phyloP scores from a whole-genome alignment of 2,329 filamentous ascomycete species.

The Fusarium sp. region DNA sequence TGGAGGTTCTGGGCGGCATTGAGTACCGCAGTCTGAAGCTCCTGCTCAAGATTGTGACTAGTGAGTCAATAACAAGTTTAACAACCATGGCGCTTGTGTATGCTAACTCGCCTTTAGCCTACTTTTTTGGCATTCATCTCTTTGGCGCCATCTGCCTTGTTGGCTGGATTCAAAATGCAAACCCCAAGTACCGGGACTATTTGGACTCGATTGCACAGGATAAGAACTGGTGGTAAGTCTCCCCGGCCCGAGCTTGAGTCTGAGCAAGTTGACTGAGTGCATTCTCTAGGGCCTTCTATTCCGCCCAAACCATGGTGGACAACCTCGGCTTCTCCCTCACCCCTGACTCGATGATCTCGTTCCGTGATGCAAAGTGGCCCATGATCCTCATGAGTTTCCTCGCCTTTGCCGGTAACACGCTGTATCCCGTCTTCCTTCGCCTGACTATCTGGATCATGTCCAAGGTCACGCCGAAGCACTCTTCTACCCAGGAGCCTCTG shows the following conservation, averaged over 20 bases:
- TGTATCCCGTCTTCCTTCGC: slow-evolving; percentile 69
- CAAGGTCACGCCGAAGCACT: slow-evolving; percentile 55
- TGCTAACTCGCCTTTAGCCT: too few species aligned
- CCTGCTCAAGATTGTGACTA: slow-evolving; percentile 57
- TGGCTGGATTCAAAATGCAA: slow-evolving; percentile 58
- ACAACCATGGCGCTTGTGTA: too few species aligned
- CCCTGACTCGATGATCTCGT: slow-evolving; percentile 64
- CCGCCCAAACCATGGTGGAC: slow-evolving; percentile 61
- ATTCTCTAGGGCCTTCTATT: slow-evolving; percentile 63
- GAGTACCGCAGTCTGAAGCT: slow-evolving; percentile 63
- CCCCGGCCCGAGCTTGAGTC: too few species aligned
- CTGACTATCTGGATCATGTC: slow-evolving; percentile 67
- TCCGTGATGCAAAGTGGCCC: slow-evolving; percentile 55
- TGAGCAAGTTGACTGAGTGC: too few species aligned
- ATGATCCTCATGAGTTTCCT: slow-evolving; percentile 61
- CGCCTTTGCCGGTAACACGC: slow-evolving; percentile 64
- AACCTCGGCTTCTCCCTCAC: slow-evolving; percentile 67
- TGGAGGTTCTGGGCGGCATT: slow-evolving; percentile 60
- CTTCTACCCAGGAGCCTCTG: slow-evolving; percentile 56
- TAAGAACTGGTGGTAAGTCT: slow-evolving; percentile 62
- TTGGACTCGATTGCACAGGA: slow-evolving; percentile 52
- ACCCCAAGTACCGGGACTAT: slow-evolving; percentile 54
- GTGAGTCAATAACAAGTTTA: too few species aligned
- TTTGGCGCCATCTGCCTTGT: slow-evolving; percentile 61
- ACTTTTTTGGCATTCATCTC: slow-evolving; percentile 59